Percentiles rank a stretch among this genome's conserved stretches.
These are phyloP conservation scores for Monosporascus sp. DNA, from an alignment of 2,329 filamentous ascomycete species.

Conservation along the genomic window DNA sequence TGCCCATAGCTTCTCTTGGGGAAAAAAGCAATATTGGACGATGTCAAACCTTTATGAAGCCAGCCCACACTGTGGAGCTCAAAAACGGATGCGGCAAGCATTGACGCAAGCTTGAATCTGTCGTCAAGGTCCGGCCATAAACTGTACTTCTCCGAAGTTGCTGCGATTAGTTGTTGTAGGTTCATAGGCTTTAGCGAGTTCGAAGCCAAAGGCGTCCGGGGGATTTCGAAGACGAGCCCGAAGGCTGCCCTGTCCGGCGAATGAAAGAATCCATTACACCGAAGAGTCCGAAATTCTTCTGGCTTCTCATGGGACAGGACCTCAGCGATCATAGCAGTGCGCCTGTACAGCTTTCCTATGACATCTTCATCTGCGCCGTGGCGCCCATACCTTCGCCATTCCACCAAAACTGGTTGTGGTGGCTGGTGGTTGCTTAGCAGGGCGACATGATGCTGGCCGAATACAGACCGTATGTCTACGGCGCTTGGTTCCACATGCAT, in stretches of 20 bases:
- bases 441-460: slow-evolving; percentile 1
- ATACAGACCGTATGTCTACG: not conserved
- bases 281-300: not conserved
- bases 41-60: slow-evolving; percentile 2
- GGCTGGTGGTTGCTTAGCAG: not conserved
- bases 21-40: slow-evolving; percentile 2
- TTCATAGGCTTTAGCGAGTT: not conserved
- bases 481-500: not conserved
- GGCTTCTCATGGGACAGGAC: slow-evolving; percentile 1
- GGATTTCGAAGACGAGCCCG: slow-evolving; percentile 2
- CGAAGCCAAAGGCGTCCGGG: not conserved
- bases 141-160: not conserved
- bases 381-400: slow-evolving; percentile 2
- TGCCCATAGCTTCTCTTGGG: not conserved
- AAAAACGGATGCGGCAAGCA: not conserved
- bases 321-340: not conserved
- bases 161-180: slow-evolving; percentile 1
- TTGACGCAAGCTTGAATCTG: slow-evolving; percentile 1
- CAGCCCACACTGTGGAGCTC: slow-evolving; percentile 4
- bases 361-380: not conserved
- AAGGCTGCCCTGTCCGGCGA: slow-evolving; percentile 1
- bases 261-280: slow-evolving; percentile 3
- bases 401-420: not conserved
- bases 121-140: slow-evolving; percentile 3
- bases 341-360: not conserved